Evolutionary conservation across 768 basidiomycete genomes (phyloP).

Genomic region (Hirschioporus abietinus): DNA sequence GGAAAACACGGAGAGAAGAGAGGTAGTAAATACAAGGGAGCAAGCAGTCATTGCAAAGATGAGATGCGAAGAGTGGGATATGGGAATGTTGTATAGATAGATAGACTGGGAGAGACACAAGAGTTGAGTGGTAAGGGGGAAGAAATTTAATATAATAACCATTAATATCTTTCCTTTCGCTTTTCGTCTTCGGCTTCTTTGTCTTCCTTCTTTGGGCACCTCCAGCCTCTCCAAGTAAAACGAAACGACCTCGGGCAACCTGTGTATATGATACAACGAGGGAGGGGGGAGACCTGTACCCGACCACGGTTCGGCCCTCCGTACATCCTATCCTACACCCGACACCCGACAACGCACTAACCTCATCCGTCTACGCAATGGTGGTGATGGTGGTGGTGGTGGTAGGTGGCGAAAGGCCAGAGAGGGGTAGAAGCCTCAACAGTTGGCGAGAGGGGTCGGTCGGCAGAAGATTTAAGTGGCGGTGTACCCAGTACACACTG

Average conservation of each 20-base stretch:
- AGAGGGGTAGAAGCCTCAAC: not conserved
- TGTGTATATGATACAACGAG: too few species aligned
- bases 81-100: not conserved
- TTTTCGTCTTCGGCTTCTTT: not conserved
- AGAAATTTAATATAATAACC: not conserved
- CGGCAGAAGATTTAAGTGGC: not conserved
- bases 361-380: too few species aligned
- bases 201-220: not conserved
- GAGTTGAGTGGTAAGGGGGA: not conserved
- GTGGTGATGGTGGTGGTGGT: not conserved
- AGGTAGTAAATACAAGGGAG: not conserved
- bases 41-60: not conserved
- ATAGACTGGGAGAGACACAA: not conserved
- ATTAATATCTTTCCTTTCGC: slow-evolving; percentile 1
- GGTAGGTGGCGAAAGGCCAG: not conserved
- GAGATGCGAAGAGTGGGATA: not conserved
- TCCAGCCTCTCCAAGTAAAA: not conserved
- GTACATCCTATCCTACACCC: too few species aligned
- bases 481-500: not conserved
- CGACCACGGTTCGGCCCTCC: too few species aligned
- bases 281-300: too few species aligned
- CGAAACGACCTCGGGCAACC: not conserved
- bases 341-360: too few species aligned
- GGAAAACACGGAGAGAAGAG: not conserved
- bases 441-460: not conserved